phyloP scores from a whole-genome alignment of 2,329 filamentous ascomycete species.

The Hypocrella siamensis region DNA sequence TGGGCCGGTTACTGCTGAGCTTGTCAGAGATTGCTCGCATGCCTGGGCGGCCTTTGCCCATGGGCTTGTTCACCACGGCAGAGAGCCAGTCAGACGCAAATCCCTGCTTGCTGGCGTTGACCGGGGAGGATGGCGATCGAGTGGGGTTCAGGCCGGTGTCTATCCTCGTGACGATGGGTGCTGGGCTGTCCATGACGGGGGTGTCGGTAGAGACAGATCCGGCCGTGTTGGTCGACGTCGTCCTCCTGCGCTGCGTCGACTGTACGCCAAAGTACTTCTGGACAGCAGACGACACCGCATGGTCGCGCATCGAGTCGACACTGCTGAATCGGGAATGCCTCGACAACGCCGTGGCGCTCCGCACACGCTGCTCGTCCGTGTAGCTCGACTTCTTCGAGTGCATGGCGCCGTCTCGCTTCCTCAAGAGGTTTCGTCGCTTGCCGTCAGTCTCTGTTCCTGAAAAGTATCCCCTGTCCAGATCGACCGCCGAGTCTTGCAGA shows the following conservation, averaged over 20 bases:
- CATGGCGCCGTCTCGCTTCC: conserved; percentile 52
- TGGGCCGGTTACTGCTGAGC: conserved; percentile 39
- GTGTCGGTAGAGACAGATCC: conserved; percentile 35
- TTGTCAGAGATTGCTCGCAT: conserved; percentile 74
- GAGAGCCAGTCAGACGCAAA: conserved; percentile 41
- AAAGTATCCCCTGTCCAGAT: conserved; percentile 82
- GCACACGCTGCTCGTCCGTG: conserved; percentile 54
- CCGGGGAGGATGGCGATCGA: conserved; percentile 24
- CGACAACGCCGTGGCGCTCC: conserved; percentile 49
- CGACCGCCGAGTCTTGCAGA: conserved; percentile 33
- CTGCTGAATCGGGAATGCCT: conserved; percentile 69
- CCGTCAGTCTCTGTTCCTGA: conserved; percentile 75
- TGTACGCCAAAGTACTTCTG: conserved; percentile 54
- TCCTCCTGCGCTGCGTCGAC: conserved; percentile 35
- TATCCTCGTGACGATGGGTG: conserved; percentile 45
- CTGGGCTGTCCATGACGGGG: conserved; percentile 32
- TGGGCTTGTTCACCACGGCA: conserved; percentile 31
- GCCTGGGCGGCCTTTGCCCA: conserved; percentile 41
- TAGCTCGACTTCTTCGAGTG: conserved; percentile 64
- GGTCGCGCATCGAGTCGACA: conserved; percentile 56
- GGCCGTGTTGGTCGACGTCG: conserved; percentile 43
- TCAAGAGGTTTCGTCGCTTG: conserved; percentile 61
- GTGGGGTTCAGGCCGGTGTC: conserved; percentile 27
- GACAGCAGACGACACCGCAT: conserved; percentile 40
- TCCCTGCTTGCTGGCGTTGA: conserved; percentile 19